A percentile compares a stretch with the other conserved stretches of the same genome.
These are phyloP conservation scores for Penicillium maclennaniae DNA, from an alignment of 495 filamentous ascomycete genomes.

Conservation along the genomic window DNA sequence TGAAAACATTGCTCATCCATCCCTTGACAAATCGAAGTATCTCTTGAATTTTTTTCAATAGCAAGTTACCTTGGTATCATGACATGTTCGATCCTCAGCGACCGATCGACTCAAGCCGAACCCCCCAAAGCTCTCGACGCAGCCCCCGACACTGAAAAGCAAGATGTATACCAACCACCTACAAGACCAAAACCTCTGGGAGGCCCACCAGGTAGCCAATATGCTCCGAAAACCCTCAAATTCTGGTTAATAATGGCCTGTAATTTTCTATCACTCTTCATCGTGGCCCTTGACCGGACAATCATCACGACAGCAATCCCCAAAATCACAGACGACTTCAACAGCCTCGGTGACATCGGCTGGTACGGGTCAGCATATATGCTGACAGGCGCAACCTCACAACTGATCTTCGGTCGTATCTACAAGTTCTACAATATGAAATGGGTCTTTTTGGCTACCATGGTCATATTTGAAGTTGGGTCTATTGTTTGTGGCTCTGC, in stretches of 20 bases:
- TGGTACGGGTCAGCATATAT: slow-evolving; percentile 51
- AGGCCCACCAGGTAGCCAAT: neutral
- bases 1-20: neutral
- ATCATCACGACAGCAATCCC: slow-evolving; percentile 17
- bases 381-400: slow-evolving; percentile 39
- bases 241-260: slow-evolving; percentile 6
- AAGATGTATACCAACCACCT: neutral
- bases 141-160: neutral
- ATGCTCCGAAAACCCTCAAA: neutral
- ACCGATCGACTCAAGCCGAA: neutral
- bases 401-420: slow-evolving; percentile 44
- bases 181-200: neutral
- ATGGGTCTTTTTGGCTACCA: slow-evolving; percentile 33
- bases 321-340: slow-evolving; percentile 23
- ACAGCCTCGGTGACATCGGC: slow-evolving; percentile 36
- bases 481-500: slow-evolving; percentile 57
- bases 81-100: neutral
- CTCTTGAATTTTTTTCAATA: neutral
- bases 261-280: neutral
- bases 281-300: neutral
- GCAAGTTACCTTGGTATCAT: neutral
- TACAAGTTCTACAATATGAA: slow-evolving; percentile 45
- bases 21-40: neutral
- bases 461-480: slow-evolving; percentile 47
- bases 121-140: neutral